These are phyloP conservation scores for Exserohilum turcica DNA, from an alignment of 2,329 filamentous ascomycete genomes.

Conservation along the genomic window DNA sequence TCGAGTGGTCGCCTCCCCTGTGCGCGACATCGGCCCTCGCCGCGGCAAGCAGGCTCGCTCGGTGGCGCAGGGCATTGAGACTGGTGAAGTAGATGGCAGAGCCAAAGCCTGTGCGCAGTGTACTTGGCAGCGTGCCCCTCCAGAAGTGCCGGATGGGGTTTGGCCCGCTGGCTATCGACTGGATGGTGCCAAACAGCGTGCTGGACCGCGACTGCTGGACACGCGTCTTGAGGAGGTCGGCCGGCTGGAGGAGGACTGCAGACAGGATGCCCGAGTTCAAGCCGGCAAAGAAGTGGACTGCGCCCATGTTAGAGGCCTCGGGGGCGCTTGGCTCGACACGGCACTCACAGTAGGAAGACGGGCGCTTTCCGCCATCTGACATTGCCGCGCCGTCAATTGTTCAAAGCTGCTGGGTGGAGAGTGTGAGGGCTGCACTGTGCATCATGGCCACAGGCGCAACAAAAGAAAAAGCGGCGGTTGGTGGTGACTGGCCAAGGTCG, in stretches of 20 bases:
- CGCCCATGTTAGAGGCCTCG: neutral
- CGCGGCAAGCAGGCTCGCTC: slow-evolving; percentile 52
- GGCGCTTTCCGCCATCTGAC: slow-evolving; percentile 58
- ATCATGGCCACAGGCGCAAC: slow-evolving; percentile 14
- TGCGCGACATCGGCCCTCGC: slow-evolving; percentile 19
- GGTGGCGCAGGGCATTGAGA: slow-evolving; percentile 80
- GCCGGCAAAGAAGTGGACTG: slow-evolving; percentile 83
- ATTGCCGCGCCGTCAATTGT: slow-evolving; percentile 49
- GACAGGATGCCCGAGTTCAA: slow-evolving; percentile 85
- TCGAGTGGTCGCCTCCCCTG: slow-evolving; percentile 56
- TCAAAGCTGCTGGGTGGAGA: slow-evolving; percentile 29
- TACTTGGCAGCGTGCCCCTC: slow-evolving; percentile 90
- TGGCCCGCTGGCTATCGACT: slow-evolving; percentile 69
- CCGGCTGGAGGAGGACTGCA: slow-evolving; percentile 88
- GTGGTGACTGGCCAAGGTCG: neutral
- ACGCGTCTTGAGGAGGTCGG: slow-evolving; percentile 94
- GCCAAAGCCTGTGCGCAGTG: slow-evolving; percentile 90
- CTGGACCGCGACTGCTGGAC: slow-evolving; percentile 83
- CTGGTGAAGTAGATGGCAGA: slow-evolving; percentile 93
- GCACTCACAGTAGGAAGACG: slow-evolving; percentile 57
- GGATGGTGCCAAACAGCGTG: slow-evolving; percentile 70
- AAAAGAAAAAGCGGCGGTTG: neutral
- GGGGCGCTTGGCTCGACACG: neutral
- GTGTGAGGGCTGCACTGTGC: slow-evolving; percentile 11
- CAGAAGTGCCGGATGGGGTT: slow-evolving; percentile 77